phyloP scores from a whole-genome alignment of 306 rosid genomes.

The Castanospermum australe region DNA sequence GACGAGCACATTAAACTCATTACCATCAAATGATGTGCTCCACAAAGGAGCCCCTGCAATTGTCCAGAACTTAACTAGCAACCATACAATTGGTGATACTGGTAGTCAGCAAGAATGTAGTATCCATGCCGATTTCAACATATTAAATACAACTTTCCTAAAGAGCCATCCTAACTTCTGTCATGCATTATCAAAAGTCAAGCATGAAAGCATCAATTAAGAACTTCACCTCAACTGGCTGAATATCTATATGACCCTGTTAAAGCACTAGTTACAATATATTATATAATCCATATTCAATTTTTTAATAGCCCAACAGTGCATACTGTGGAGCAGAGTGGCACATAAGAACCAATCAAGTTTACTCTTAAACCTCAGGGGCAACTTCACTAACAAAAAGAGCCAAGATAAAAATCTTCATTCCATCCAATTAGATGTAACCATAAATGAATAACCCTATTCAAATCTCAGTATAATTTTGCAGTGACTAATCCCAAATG shows the following conservation, averaged over 20 bases:
- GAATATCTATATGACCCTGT: neutral
- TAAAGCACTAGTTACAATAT: neutral
- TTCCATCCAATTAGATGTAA: neutral
- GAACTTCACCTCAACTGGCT: neutral
- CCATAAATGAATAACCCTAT: neutral
- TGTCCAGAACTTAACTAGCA: neutral
- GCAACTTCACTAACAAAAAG: neutral
- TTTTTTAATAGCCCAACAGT: neutral
- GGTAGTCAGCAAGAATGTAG: neutral
- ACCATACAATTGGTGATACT: neutral
- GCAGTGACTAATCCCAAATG: neutral
- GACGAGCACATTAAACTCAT: neutral
- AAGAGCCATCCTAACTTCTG: neutral
- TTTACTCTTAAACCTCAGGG: neutral
- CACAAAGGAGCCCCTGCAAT: constrained; percentile 8
- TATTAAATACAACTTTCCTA: neutral
- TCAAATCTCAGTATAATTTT: neutral
- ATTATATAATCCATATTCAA: neutral
- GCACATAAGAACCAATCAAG: neutral
- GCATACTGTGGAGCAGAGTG: neutral
- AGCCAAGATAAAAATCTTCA: neutral
- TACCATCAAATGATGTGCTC: neutral
- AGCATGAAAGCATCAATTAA: neutral
- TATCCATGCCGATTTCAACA: neutral
- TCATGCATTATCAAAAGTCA: neutral